Base-by-base conservation (phyloP, 2,329 filamentous ascomycete species). In the Nemania diffusa region DNA sequence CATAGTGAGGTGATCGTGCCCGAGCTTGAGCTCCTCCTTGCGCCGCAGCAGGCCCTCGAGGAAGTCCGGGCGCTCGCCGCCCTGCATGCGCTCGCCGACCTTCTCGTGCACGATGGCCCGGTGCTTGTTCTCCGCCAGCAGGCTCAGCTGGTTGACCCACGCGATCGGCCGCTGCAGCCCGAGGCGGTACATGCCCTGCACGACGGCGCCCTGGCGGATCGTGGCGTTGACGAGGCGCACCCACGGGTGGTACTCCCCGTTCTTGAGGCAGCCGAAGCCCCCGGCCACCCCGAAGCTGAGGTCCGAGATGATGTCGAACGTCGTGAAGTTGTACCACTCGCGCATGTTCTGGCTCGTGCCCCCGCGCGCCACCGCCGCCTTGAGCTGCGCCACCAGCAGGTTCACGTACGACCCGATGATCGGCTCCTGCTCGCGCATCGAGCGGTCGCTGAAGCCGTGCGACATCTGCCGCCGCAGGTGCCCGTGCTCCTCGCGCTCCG, bases 231-330 rank as follows among this genome's bases (percentile, higher is more conserved):
- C 75, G 1, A 77, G 51, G 0, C 65, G 58, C 3, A 78, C 69
- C 79, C 80, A 81, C 26, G 77, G 77, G 56, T 78, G 74, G 48
- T 75, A 78, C 20, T 68, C 53, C 65, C 75, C 75, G n/a, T 69
- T 68, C 37, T 75, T 57, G 7, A 82, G 72, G 61, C 75, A 78
- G 5, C 75, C 76, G 68, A 83, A 84, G 3, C 80, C 77, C 46
- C 69, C 69, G 17, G 57, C 55, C 53, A 81, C 78, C 2, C 81
- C 83, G 70, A 85, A 84, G 1, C 81, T 79, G 11, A 85, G 77
- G 68, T 84, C 82, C 24, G 82, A 82, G 60, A 83, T 79, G 46
- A 83, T 74, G 71, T 82, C 81, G 69, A 83, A 82, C 11, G 81
- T 79, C 1, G 78, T 70, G 69, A 74, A 81, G 67, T 81, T 81